A percentile compares a stretch with the other conserved stretches of the same genome.
Conservation (phyloP, 148 eudicot genomes). For the Dianthus caryophyllus region DNA sequence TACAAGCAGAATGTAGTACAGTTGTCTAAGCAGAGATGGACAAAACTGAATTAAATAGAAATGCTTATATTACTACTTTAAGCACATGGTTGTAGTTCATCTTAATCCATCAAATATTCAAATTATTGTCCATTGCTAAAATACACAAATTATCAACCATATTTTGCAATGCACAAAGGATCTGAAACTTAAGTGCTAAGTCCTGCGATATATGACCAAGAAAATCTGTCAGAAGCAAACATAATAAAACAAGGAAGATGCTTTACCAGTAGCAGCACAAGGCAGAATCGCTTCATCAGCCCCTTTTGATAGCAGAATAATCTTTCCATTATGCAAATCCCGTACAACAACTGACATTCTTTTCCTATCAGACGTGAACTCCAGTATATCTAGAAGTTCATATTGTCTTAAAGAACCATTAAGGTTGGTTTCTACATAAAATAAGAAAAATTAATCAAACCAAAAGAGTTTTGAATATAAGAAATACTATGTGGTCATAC, state of each 20-base stretch:
- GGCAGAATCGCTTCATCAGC: constrained; percentile 98
- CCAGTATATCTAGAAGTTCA: constrained; percentile 78
- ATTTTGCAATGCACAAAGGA: background rate
- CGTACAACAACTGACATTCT: constrained; percentile 89
- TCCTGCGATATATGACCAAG: background rate
- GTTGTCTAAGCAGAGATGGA: background rate
- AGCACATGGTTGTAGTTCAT: background rate
- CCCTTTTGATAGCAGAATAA: constrained; percentile 79
- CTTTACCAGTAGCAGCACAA: constrained; percentile 54
- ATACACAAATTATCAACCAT: background rate
- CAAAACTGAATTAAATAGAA: background rate
- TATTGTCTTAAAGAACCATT: constrained; percentile 53
- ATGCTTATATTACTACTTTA: background rate
- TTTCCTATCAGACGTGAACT: constrained; percentile 97
- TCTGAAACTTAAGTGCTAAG: background rate
- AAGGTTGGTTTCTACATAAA: constrained; percentile 64
- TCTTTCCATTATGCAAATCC: constrained; percentile 64
- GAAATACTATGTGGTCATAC: constrained; percentile 4
- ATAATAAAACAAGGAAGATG: constrained; percentile 16
- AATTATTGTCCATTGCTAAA: background rate
- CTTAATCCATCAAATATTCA: background rate
- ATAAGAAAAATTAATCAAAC: background rate
- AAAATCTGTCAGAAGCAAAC: constrained; percentile 8
- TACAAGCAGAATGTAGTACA: background rate
- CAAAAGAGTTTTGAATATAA: background rate